Evolutionary conservation across 306 rosid species (phyloP).

Genomic region (Elaeagnus macrophylla): DNA sequence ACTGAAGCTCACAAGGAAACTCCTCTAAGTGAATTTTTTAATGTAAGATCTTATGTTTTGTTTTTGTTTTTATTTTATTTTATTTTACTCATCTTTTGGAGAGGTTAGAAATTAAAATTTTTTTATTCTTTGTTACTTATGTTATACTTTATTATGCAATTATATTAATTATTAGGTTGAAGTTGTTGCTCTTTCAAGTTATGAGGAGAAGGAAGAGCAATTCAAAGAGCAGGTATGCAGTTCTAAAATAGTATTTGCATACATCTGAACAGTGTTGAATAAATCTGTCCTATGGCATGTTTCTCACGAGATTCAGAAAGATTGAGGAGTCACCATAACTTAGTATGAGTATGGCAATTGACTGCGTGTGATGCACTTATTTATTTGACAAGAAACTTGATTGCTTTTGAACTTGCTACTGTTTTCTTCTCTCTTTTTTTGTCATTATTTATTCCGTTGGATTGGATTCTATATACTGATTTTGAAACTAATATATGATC

Average conservation of each 20-base stretch:
- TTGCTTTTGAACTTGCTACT: neutral
- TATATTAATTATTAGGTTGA: constrained; percentile 50
- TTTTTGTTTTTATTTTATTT: constrained; percentile 1
- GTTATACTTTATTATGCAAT: neutral
- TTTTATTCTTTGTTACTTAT: neutral
- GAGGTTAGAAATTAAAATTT: neutral
- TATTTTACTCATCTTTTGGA: neutral
- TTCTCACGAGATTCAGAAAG: neutral
- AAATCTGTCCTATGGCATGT: constrained; percentile 2
- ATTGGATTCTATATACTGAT: no score
- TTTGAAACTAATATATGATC: no score
- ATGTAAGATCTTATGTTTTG: constrained; percentile 32
- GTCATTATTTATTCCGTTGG: neutral
- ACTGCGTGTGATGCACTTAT: neutral
- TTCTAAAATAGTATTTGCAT: constrained; percentile 8
- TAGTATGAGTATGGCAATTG: constrained; percentile 3
- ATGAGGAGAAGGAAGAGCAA: constrained; percentile 95
- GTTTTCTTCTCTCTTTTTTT: neutral
- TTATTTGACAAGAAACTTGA: neutral
- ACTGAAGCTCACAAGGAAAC: constrained; percentile 81
- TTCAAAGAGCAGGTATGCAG: constrained; percentile 78
- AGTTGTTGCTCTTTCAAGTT: constrained; percentile 96
- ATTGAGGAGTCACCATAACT: neutral
- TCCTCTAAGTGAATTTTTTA: constrained; percentile 92
- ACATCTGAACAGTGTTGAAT: neutral